A percentile compares a stretch with the other conserved stretches of the same genome.
These are phyloP conservation scores for Alloascoidea africana DNA, from an alignment of 805 yeast species.

Conservation along the genomic window DNA sequence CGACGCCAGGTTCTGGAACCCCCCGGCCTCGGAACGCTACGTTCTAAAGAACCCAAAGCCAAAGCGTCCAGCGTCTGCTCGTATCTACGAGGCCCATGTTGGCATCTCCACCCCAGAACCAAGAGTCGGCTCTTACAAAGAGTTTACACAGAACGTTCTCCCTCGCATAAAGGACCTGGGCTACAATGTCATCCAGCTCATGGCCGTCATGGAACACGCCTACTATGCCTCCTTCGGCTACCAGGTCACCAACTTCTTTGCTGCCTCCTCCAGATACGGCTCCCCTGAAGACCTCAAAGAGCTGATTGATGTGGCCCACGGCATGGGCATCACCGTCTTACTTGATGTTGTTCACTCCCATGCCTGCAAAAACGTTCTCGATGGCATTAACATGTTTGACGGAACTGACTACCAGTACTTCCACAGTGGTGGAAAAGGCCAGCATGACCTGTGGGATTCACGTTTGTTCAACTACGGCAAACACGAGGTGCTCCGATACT, in stretches of 20 bases:
- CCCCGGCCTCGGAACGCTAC: conserved; percentile 39
- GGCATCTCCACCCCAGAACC: conserved; percentile 93
- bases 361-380: conserved; percentile 87
- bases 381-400: conserved; percentile 85
- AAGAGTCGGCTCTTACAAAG: conserved; percentile 68
- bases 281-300: conserved; percentile 91
- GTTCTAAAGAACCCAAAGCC: conserved; percentile 56
- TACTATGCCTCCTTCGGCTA: conserved; percentile 98
- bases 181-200: conserved; percentile 83
- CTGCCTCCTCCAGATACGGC: conserved; percentile 80
- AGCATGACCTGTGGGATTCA: conserved; percentile 93
- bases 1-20: conserved; percentile 93
- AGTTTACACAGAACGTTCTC: conserved; percentile 64
- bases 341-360: conserved; percentile 94
- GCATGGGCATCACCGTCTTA: conserved; percentile 70
- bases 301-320: conserved; percentile 83
- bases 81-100: conserved; percentile 89
- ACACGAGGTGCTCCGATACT: conserved; percentile 80
- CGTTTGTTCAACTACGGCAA: conserved; percentile 82
- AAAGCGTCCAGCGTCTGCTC: conserved; percentile 29
- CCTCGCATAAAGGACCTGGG: conserved; percentile 82
- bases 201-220: conserved; percentile 99
- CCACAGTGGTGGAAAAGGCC: conserved; percentile 84
- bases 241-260: conserved; percentile 87
- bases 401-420: conserved; percentile 93